Base-by-base conservation (phyloP, 108 stramenopile genomes). In the Cyclostephanos invisitatus region DNA sequence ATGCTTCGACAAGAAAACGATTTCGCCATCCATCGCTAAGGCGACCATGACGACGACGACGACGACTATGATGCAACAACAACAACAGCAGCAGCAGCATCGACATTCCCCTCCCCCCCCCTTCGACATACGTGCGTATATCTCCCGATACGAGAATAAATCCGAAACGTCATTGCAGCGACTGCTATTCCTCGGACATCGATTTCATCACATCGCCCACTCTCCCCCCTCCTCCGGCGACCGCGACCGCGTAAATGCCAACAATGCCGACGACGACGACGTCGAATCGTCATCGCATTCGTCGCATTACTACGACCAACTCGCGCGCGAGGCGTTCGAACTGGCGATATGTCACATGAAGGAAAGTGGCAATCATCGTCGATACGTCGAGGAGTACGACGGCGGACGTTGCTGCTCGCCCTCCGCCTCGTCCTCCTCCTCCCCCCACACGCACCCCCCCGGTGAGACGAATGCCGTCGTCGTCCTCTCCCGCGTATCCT, bases 91-190 rank as follows among this genome's bases (percentile, higher is more conserved):
- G n/a, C 54, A 21, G 22, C 54, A 22, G 11, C 32, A 25, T n/a
- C 54, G 0, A 68, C 73, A 32, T 47, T 66, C 73, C 75, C 29
- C 77, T 90, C 80, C 87, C 73, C 21, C 53, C 72, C 73, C 80
- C 29, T 82, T 90, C 80, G 88, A 91, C 75, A 71, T 91, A 47
- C 73, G 80, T 42, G 55, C 84, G n/a, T 91, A 91, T 72, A 89
- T 91, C 50, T 67, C 72, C 17, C 85, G 83, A 53, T 91, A 91
- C 64, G 66, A 72, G n/a, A 35, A 84, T 46, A 37, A 22, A 42
- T 83, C 82, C 51, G 87, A 88, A 67, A 89, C 86, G n/a, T 72
- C 75, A 35, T 73, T 92, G 24, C 85, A 87, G 65, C 84, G 91
- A 18, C 70, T 92, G 21, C 64, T 89, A 40, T 76, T 83, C 44